These are phyloP conservation scores for Boletus tylopilopsis DNA, from an alignment of 768 basidiomycete species.

Conservation along the genomic window DNA sequence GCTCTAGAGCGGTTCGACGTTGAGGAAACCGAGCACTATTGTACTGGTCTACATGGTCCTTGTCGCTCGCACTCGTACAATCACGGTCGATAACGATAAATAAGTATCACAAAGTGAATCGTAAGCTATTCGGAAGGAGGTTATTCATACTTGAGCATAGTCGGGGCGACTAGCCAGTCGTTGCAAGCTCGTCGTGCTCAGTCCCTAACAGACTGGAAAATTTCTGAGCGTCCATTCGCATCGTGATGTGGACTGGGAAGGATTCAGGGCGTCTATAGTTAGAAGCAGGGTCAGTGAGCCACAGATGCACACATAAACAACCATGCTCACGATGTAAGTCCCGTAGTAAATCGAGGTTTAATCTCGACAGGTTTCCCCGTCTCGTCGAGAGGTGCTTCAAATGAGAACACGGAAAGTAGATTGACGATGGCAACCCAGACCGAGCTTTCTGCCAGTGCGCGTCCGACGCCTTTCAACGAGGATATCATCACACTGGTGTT, in stretches of 20 bases:
- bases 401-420: slow-evolving; percentile 5
- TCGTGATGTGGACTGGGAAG: not conserved
- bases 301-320: not conserved
- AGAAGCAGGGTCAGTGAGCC: too few relatives aligned
- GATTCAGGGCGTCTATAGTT: not conserved
- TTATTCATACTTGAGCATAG: not conserved
- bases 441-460: not conserved
- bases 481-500: not conserved
- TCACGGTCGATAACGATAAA: not conserved
- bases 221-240: not conserved
- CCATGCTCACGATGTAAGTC: slow-evolving; percentile 1
- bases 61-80: too few relatives aligned
- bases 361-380: not conserved
- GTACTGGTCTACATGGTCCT: too few relatives aligned
- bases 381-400: slow-evolving; percentile 4
- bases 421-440: slow-evolving; percentile 1
- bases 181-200: not conserved
- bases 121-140: not conserved
- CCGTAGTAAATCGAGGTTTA: not conserved
- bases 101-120: not conserved
- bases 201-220: not conserved
- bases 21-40: too few relatives aligned
- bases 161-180: not conserved
- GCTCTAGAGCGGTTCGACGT: too few relatives aligned
- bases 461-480: slow-evolving; percentile 3